phyloP scores from a whole-genome alignment of 192 early-diverging fungal genomes.

The Entomortierella chlamydospora region DNA sequence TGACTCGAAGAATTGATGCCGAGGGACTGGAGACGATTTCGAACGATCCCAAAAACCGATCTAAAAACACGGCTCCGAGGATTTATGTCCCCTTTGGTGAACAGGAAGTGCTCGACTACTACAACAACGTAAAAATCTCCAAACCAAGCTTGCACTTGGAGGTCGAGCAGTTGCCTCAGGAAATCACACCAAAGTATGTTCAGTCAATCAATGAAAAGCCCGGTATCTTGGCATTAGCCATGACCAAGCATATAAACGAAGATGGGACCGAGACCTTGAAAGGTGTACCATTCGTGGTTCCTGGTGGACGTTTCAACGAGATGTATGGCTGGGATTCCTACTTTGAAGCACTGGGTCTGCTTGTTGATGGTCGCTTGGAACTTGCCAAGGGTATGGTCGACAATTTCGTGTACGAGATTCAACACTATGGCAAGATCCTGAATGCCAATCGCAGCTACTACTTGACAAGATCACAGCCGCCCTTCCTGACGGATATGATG shows the following conservation, averaged over 20 bases:
- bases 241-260: conserved; percentile 64
- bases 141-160: conserved; percentile 80
- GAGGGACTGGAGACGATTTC: conserved; percentile 91
- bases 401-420: conserved; percentile 97
- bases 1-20: conserved; percentile 88
- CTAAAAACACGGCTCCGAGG: conserved; percentile 79
- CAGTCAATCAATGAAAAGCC: conserved; percentile 89
- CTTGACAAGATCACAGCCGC: conserved; percentile 95
- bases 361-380: conserved; percentile 87
- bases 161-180: conserved; percentile 84
- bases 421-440: conserved; percentile 98
- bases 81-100: conserved; percentile 95
- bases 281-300: conserved; percentile 96
- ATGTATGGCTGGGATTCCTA: conserved; percentile 99
- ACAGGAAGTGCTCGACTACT: conserved; percentile 81
- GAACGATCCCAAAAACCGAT: conserved; percentile 91
- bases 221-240: conserved; percentile 91
- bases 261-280: conserved; percentile 63
- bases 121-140: conserved; percentile 70
- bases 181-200: conserved; percentile 92
- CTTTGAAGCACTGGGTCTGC: conserved; percentile 91
- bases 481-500: conserved; percentile 98
- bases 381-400: conserved; percentile 96
- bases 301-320: conserved; percentile 99
- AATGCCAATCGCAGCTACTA: conserved; percentile 99